Evolutionary conservation across 441 rosid species (phyloP), one percentile per base, ranked within the genome.

Genomic region (Pelargonium myrrhifolium): DNA sequence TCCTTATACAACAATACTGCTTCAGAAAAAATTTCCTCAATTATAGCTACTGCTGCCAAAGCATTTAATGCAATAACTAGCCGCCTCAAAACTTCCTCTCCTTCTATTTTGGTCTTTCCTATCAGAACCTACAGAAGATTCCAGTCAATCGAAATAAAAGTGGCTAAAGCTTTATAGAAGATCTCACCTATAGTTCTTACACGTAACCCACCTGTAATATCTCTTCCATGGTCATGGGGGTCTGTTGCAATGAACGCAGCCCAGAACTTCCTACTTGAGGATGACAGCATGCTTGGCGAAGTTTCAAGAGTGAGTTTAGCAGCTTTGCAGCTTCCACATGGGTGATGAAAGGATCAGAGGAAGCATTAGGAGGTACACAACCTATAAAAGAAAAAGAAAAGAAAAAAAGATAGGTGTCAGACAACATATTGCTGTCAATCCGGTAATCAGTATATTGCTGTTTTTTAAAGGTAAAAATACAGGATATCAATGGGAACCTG

Each of bases 241-340:
- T 76, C 68, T 94, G 98, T 66, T 92, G 99, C 81, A 92, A 73
- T 68, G 98, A 86, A 68, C 94, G 96, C 73, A 94, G 70, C 66
- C 99, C 98, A 68, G 90, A 92, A 74, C 96, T 92, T 77, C 99
- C 99, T 21, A 94, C 98, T 92, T 94, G 99, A 71, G 99, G 99
- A 75, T 94, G 98, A 81, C 99, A 94, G 76, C 99, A 94, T 76
- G 99, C 99, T 77, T 94, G 99, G 59, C 99, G 99, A 84, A 94
- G 95, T 80, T 92, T 94, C 86, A 94, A 83, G 75, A 94, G 97
- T 1, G 99, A 90, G 71, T 84, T 89, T 74, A 94, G 78, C 71
- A 94, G 83, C 80, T 94, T 92, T 68, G 86, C 88, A 77, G 99
- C 96, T 71, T 92, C 97, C 11, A 79, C 78, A 65, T 92, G 96